phyloP scores from a whole-genome alignment of 176 grass and related monocot species.

The Hsuehochloa calcarea region DNA sequence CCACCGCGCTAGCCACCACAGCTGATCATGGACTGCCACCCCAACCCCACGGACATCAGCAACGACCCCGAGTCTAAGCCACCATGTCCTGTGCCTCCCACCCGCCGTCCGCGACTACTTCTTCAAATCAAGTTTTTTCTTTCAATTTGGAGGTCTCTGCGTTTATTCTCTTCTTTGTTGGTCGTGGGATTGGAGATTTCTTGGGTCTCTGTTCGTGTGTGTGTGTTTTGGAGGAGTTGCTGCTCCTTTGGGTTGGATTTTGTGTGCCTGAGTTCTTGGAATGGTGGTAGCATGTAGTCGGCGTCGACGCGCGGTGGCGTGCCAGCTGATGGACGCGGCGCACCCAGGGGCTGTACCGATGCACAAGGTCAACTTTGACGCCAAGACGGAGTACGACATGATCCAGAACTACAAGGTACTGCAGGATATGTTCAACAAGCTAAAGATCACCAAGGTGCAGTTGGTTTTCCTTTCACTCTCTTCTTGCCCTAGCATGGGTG shows the following conservation, averaged over 20 bases:
- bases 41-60: no score
- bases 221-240: no score
- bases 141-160: not conserved
- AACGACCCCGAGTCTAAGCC: no score
- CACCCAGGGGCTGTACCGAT: slow-evolving; percentile 83
- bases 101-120: no score
- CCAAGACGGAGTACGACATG: slow-evolving; percentile 97
- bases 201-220: not conserved
- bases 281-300: slow-evolving; percentile 36
- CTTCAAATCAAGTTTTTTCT: not conserved
- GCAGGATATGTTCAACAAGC: slow-evolving; percentile 95
- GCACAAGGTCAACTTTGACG: slow-evolving; percentile 98
- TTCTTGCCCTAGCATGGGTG: not conserved
- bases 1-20: no score
- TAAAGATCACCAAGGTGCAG: slow-evolving; percentile 89
- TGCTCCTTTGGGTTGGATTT: not conserved
- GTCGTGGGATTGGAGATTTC: not conserved
- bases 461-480: not conserved
- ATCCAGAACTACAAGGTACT: slow-evolving; percentile 99
- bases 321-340: slow-evolving; percentile 90
- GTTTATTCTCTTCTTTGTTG: not conserved
- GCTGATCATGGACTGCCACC: no score
- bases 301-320: slow-evolving; percentile 81
- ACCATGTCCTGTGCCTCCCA: no score
- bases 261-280: not conserved